Base-by-base conservation (phyloP, 2,329 filamentous ascomycete species). In the Apiospora kogelbergensis region DNA sequence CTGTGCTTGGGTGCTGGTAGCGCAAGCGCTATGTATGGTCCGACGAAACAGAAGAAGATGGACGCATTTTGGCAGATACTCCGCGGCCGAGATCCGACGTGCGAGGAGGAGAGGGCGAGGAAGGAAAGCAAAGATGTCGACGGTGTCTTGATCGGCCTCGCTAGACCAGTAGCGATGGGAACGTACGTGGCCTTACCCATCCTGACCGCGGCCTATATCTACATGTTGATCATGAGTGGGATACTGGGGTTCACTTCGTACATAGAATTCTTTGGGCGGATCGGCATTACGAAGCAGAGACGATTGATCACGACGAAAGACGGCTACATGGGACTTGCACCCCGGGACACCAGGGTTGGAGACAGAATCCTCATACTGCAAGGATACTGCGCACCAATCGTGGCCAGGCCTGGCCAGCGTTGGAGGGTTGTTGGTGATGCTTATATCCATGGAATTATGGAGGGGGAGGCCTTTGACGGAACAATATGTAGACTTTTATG, bases 351-450 rank as follows among this genome's bases (percentile, higher is more conserved):
- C 26, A 20, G 42, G 40, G 65, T 68, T 7, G 71, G 68, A 4
- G 69, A 71, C 63, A 64, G 24, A 20, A 46, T 70, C 2, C 30
- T 71, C 1, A 30, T 72, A 67, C n/a, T 71, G 10, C 68, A 72
- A 37, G 68, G 71, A 4, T 63, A 72, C 41, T 68, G 45, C 42
- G 65, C 68, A 15, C 69, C 71, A 30, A 67, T 72, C 33, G 37
- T 71, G 6, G 68, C 71, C 37, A 41, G 20, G 30, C 42, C 42
- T 24, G 53, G 44, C 30, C 57, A 30, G 20, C 66, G 65, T 33
- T 70, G 71, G 71, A 71, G 67, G 17, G 40, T 71, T 22, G 65
- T 72, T n/a, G 71, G 71, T 9, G 71, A 72, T 64, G 67, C 60
- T 24, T 72, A 70, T 63, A 13, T 67, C 10, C 68, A 67, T 67